Percentiles rank a stretch among this genome's conserved stretches.
phyloP scores from a whole-genome alignment of 352 stramenopile species.

The Pythium utonaiense region DNA sequence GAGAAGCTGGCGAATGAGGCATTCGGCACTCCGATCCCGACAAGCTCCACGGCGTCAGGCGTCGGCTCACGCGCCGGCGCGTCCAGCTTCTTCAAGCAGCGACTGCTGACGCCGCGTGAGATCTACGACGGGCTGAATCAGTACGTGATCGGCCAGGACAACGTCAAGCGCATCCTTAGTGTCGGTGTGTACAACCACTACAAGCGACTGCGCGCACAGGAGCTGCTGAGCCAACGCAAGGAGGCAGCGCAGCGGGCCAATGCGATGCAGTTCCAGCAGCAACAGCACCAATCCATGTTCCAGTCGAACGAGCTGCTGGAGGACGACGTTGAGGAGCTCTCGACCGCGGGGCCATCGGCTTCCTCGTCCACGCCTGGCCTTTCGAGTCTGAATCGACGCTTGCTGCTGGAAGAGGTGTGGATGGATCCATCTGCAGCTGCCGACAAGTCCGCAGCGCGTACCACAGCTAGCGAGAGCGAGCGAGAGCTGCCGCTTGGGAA shows the following conservation, averaged over 20 bases:
- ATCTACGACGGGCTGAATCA: slow-evolving; percentile 95
- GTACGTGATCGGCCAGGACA: slow-evolving; percentile 97
- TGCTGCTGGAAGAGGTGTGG: slow-evolving; percentile 67
- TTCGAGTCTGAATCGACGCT: slow-evolving; percentile 36
- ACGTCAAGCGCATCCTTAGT: slow-evolving; percentile 95
- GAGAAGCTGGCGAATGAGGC: slow-evolving; percentile 70
- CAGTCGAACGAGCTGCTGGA: slow-evolving; percentile 33
- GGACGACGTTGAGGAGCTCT: slow-evolving; percentile 20
- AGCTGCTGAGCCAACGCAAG: slow-evolving; percentile 48
- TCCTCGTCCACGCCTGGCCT: slow-evolving; percentile 9
- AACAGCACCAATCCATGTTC: slow-evolving; percentile 27
- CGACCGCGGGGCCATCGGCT: slow-evolving; percentile 9
- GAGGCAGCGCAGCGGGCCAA: slow-evolving; percentile 29
- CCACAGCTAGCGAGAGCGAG: slow-evolving; percentile 17
- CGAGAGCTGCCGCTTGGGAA: slow-evolving; percentile 41
- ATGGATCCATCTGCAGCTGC: slow-evolving; percentile 17
- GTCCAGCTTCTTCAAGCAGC: slow-evolving; percentile 29
- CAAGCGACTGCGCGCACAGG: slow-evolving; percentile 88
- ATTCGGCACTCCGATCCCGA: slow-evolving; percentile 16
- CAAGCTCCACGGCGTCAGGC: slow-evolving; percentile 3
- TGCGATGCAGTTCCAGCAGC: slow-evolving; percentile 20
- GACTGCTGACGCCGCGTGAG: slow-evolving; percentile 86
- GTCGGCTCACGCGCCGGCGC: slow-evolving; percentile 1
- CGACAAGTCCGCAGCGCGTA: neutral
- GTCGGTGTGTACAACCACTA: slow-evolving; percentile 99